Conservation (phyloP, 2,329 filamentous ascomycete genomes). For the Aspergillus costaricaensis region DNA sequence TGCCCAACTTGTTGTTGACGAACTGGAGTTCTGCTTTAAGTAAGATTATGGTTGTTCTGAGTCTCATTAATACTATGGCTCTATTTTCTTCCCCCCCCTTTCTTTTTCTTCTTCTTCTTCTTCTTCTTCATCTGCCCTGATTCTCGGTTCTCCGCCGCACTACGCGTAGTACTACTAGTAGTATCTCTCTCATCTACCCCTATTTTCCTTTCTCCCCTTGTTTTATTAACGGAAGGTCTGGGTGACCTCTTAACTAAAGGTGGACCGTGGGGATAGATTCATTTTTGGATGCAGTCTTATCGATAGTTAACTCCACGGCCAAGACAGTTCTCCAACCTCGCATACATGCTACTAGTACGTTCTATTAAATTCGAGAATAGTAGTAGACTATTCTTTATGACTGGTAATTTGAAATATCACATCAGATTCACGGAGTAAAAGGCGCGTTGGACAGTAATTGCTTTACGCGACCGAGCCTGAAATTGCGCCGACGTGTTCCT, state of each 20-base stretch:
- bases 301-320: neutral
- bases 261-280: neutral
- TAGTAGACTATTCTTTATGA: neutral
- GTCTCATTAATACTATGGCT: no score
- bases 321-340: neutral
- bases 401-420: neutral
- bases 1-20: neutral
- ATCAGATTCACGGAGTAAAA: no score
- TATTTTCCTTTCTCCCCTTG: neutral
- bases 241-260: neutral
- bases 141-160: no score
- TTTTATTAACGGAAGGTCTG: neutral
- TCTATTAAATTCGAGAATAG: neutral
- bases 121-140: no score
- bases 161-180: no score
- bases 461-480: neutral
- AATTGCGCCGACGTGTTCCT: neutral
- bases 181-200: neutral
- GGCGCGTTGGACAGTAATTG: no score
- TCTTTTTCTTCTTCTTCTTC: no score
- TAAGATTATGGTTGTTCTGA: neutral
- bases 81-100: no score
- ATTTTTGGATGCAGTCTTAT: neutral
- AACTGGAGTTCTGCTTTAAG: neutral
- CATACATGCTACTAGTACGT: no score